Conservation (phyloP, 2,329 filamentous ascomycete species). For the Scedosporium boydii region DNA sequence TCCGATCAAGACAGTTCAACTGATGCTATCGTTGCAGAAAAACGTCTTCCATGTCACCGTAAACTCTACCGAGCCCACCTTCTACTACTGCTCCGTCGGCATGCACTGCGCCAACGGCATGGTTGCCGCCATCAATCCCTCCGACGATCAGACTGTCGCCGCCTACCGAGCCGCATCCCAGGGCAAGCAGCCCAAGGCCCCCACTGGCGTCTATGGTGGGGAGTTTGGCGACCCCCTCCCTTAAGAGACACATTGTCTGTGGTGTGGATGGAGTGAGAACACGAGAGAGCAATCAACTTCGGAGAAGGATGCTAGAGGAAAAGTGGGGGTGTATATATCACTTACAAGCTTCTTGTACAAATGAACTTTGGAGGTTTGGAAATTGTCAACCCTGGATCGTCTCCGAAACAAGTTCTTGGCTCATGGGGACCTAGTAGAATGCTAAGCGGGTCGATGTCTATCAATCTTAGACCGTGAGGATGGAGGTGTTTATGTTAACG, state of each 20-base stretch:
- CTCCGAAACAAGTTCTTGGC: no score
- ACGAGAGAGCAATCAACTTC: background rate
- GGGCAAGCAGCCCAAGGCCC: background rate
- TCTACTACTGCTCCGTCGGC: constrained; percentile 19
- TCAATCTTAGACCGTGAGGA: no score
- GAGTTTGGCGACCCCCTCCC: background rate
- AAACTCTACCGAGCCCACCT: constrained; percentile 18
- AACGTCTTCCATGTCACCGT: constrained; percentile 17
- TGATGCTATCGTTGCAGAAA: constrained; percentile 1
- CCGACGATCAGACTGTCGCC: constrained; percentile 13
- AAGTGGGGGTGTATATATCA: background rate
- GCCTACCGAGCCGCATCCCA: background rate
- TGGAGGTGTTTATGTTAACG: no score
- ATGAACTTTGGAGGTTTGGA: no score
- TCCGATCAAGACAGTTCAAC: background rate
- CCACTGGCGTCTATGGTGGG: background rate
- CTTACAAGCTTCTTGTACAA: background rate
- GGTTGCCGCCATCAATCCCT: constrained; percentile 20
- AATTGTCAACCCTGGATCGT: no score
- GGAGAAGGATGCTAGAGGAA: background rate
- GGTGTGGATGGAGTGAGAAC: background rate
- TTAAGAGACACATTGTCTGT: background rate
- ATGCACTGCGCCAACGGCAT: constrained; percentile 21
- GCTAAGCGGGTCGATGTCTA: no score
- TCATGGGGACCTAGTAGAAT: no score